phyloP scores from a whole-genome alignment of 768 basidiomycete genomes.

The Lentinula edodes region DNA sequence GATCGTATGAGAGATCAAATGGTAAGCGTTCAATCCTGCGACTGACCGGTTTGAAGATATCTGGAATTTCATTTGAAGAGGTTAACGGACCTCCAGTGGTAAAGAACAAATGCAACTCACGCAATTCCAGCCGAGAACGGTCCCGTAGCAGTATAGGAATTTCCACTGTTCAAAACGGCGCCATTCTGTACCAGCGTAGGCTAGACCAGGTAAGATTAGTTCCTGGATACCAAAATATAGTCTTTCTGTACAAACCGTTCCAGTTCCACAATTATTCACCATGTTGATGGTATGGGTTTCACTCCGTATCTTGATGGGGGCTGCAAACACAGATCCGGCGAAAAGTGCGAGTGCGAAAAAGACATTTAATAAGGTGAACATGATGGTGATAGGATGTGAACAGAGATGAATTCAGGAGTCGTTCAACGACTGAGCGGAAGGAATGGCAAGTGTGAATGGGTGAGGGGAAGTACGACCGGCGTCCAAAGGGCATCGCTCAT shows the following conservation, averaged over 20 bases:
- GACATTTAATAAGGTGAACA: neutral
- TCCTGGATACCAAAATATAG: neutral
- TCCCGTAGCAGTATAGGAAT: slow-evolving; percentile 20
- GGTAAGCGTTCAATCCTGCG: neutral
- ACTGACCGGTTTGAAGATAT: slow-evolving; percentile 24
- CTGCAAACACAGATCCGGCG: neutral
- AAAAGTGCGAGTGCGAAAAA: neutral
- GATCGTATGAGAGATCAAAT: neutral
- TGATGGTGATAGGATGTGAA: neutral
- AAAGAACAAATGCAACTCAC: slow-evolving; percentile 15
- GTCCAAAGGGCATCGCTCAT: neutral
- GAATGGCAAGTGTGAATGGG: neutral
- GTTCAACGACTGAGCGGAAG: neutral
- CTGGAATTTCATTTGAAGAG: slow-evolving; percentile 5
- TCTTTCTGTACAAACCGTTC: slow-evolving; percentile 22
- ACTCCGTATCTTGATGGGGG: neutral
- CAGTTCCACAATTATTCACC: slow-evolving; percentile 29
- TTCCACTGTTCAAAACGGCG: slow-evolving; percentile 25
- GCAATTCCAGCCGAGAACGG: slow-evolving; percentile 29
- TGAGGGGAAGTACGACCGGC: neutral
- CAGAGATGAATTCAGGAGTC: too few species aligned
- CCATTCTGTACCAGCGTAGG: slow-evolving; percentile 24
- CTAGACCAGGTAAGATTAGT: slow-evolving; percentile 8
- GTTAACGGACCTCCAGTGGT: too few species aligned
- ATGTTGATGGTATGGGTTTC: neutral